Conservation (phyloP, 371 early-diverging fungal species). For the Mucor irregularis region DNA sequence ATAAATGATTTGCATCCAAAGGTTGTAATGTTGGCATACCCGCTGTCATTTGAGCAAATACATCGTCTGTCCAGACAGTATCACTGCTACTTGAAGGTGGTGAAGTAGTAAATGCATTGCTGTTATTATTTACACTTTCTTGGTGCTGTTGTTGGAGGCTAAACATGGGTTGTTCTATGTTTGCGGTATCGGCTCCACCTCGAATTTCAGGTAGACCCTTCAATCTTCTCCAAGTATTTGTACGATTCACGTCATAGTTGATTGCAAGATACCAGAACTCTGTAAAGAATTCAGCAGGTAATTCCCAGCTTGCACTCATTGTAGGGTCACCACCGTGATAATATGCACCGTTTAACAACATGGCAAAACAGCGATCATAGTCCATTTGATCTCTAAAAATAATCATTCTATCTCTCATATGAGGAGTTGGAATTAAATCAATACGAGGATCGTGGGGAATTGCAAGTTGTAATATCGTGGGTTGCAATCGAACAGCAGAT, state of each 20-base stretch:
- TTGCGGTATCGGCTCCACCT: not conserved
- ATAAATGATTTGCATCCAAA: conserved; percentile 19
- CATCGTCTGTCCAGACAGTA: conserved; percentile 25
- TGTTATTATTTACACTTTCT: not conserved
- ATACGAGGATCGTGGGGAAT: conserved; percentile 64
- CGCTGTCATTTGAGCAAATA: conserved; percentile 24
- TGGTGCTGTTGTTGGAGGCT: not conserved
- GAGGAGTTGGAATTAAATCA: conserved; percentile 58
- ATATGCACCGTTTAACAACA: conserved; percentile 48
- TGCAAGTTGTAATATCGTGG: conserved; percentile 44
- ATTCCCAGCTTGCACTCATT: conserved; percentile 56
- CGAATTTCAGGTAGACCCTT: conserved; percentile 39
- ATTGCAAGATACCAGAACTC: conserved; percentile 52
- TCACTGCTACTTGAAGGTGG: conserved; percentile 1
- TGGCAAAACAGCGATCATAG: conserved; percentile 56
- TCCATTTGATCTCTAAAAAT: conserved; percentile 56
- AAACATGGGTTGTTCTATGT: not conserved
- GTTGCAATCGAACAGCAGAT: conserved; percentile 29
- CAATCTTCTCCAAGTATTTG: conserved; percentile 40
- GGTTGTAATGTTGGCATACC: conserved; percentile 31
- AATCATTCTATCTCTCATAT: conserved; percentile 64
- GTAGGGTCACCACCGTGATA: conserved; percentile 64
- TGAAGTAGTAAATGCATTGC: not conserved
- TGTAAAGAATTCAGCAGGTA: conserved; percentile 57
- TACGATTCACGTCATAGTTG: conserved; percentile 34